Conservation (phyloP, 345 rosid species). For the Hibiscus tridactylites region DNA sequence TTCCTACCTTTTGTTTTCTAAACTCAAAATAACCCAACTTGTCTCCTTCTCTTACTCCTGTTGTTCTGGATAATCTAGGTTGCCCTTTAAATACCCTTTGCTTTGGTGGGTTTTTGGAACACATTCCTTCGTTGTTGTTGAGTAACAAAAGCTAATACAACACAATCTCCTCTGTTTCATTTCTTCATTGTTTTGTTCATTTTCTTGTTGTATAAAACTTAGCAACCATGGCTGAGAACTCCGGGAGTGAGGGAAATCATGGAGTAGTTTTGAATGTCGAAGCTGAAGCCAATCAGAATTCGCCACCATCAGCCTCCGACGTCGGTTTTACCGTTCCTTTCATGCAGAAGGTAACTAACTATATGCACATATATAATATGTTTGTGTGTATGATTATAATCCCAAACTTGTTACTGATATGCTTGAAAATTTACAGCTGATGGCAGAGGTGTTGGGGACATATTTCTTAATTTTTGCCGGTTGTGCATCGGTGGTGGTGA, state of each 20-base stretch:
- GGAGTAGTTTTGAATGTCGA: conserved; percentile 46
- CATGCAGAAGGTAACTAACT: conserved; percentile 38
- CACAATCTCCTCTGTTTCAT: not conserved
- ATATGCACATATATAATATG: not conserved
- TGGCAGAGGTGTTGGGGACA: conserved; percentile 74
- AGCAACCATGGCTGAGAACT: conserved; percentile 40
- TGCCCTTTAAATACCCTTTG: conserved; percentile 1
- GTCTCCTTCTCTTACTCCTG: too few relatives aligned
- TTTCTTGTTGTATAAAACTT: not conserved
- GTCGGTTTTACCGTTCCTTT: conserved; percentile 52
- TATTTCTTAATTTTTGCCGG: conserved; percentile 91
- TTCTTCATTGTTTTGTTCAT: not conserved
- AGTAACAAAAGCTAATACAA: not conserved
- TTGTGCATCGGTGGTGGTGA: conserved; percentile 67
- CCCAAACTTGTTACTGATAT: too few relatives aligned
- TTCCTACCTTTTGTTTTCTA: too few relatives aligned
- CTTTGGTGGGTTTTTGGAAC: not conserved
- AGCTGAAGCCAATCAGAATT: conserved; percentile 13
- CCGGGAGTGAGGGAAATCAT: conserved; percentile 20
- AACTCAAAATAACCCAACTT: too few relatives aligned
- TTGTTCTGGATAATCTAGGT: too few relatives aligned
- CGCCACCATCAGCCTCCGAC: conserved; percentile 18
- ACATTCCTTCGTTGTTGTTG: not conserved
- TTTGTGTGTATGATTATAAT: too few relatives aligned
- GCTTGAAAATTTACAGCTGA: conserved; percentile 6